phyloP scores from a whole-genome alignment of 2,329 filamentous ascomycete species.

The Xylaria sp. region DNA sequence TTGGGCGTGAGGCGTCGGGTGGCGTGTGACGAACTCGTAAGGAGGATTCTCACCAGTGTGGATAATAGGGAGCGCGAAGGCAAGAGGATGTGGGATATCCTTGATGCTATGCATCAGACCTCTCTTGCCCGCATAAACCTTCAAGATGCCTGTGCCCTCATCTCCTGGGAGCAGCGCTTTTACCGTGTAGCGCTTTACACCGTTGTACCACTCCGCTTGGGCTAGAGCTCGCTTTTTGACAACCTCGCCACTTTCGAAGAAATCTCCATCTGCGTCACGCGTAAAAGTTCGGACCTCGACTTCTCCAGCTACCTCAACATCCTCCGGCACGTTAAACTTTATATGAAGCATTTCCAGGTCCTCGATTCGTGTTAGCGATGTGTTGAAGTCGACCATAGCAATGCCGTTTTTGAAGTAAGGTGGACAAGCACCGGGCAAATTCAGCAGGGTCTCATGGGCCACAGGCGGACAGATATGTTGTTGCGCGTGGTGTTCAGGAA shows the following conservation, averaged over 20 bases:
- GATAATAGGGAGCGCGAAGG: slow-evolving; percentile 87
- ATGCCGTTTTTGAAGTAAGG: slow-evolving; percentile 86
- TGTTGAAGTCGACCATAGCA: slow-evolving; percentile 90
- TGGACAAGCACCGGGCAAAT: slow-evolving; percentile 86
- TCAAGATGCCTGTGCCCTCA: slow-evolving; percentile 87
- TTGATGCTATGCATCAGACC: slow-evolving; percentile 98
- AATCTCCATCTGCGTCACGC: slow-evolving; percentile 87
- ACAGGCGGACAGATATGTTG: slow-evolving; percentile 94
- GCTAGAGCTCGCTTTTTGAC: slow-evolving; percentile 87
- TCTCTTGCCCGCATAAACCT: slow-evolving; percentile 92
- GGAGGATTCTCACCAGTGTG: slow-evolving; percentile 93
- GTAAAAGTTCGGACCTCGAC: slow-evolving; percentile 86
- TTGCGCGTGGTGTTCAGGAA: slow-evolving; percentile 86
- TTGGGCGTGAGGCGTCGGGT: slow-evolving; percentile 97
- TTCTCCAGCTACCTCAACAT: slow-evolving; percentile 92
- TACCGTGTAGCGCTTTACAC: slow-evolving; percentile 89
- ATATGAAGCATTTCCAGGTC: slow-evolving; percentile 94
- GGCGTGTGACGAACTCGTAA: slow-evolving; percentile 91
- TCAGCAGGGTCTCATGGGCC: slow-evolving; percentile 84
- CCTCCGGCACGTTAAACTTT: slow-evolving; percentile 85
- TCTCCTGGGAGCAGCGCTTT: slow-evolving; percentile 93
- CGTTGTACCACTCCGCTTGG: slow-evolving; percentile 90
- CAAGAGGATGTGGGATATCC: slow-evolving; percentile 92
- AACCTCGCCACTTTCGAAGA: slow-evolving; percentile 90
- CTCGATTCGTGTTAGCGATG: slow-evolving; percentile 84